Evolutionary conservation across 306 rosid species (phyloP).

Genomic region (Cercis canadensis): DNA sequence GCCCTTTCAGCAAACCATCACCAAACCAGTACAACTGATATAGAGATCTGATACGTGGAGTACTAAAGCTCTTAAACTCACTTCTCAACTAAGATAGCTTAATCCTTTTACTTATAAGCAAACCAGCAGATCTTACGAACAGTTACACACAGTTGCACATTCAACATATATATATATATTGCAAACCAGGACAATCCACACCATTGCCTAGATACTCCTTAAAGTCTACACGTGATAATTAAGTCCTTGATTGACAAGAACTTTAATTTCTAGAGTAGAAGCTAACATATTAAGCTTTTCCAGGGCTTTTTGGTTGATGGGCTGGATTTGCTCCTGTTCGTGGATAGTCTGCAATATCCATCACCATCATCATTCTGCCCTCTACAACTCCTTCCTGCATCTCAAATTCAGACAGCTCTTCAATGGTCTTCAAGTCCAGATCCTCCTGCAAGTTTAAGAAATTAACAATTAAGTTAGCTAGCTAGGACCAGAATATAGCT

Average conservation of each 20-base stretch:
- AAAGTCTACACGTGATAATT: not conserved
- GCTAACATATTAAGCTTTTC: conserved; percentile 24
- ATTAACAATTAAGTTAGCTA: not conserved
- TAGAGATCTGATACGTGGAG: not conserved
- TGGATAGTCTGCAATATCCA: conserved; percentile 40
- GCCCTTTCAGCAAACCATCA: not conserved
- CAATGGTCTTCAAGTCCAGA: conserved; percentile 4
- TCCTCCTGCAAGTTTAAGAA: conserved; percentile 31
- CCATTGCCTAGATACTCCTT: not conserved
- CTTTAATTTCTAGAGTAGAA: not conserved
- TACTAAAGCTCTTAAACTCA: not conserved
- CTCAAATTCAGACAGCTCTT: conserved; percentile 12
- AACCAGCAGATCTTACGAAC: no score
- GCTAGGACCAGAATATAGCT: conserved; percentile 4
- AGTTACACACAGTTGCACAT: not conserved
- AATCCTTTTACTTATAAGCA: no score
- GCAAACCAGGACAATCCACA: conserved; percentile 31
- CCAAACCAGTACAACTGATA: conserved; percentile 4
- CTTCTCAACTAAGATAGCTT: no score
- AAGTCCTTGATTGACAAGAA: conserved; percentile 13
- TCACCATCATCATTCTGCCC: conserved; percentile 38
- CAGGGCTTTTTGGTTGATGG: conserved; percentile 51
- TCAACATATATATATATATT: not conserved
- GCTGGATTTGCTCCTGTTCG: conserved; percentile 41
- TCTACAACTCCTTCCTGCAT: conserved; percentile 26